Evolutionary conservation across 1,284 basidiomycete species (phyloP), one percentile per base, ranked within the genome.

Genomic region (Moesziomyces globuligerus): DNA sequence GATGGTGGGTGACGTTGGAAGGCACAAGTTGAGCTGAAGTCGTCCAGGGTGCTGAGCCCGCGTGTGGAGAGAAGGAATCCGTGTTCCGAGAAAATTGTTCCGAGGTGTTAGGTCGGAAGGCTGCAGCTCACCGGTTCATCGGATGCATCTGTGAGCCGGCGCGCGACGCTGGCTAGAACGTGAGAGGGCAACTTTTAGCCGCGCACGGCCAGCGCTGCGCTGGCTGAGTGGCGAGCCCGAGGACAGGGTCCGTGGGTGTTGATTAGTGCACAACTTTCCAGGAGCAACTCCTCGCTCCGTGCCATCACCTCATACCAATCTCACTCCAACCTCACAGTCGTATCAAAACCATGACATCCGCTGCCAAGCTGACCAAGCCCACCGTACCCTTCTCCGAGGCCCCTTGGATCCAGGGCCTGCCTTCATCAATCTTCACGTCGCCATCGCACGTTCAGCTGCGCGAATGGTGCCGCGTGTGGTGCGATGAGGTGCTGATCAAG

Each of bases 351-450:
- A 65, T 71, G 68, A 36, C 57, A 21, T 34, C 44, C 17, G 4
- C n/a, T n/a, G n/a, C 42, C 38, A 65, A 71, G 38, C 62, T 71
- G 37, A 71, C 68, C 45, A 57, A 58, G 17, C 68, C 68, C 7
- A 71, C 68, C 39, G 68, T 72, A 0, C 69, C 69, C 42, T 75
- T 70, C 55, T 52, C 61, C 36, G 73, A 75, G 41, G 73, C 70
- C 2, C 52, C 70, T 11, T 75, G 73, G 73, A 69, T 72, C 36
- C 55, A 60, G 18, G 73, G 73, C 10, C 56, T 75, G n/a, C 73
- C 73, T 15, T 64, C 70, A 0, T 68, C 73, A 6, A 51, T 72
- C 51, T 75, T 72, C 42, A 64, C 57, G 28, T 58, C 66, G 3
- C 58, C 65, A 6, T 66, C 65, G 4, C 61, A 75, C 51, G 28